A percentile compares a stretch with the other conserved stretches of the same genome.
Evolutionary conservation across 1,284 basidiomycete genomes (phyloP).

Genomic region (Athelia sp.): DNA sequence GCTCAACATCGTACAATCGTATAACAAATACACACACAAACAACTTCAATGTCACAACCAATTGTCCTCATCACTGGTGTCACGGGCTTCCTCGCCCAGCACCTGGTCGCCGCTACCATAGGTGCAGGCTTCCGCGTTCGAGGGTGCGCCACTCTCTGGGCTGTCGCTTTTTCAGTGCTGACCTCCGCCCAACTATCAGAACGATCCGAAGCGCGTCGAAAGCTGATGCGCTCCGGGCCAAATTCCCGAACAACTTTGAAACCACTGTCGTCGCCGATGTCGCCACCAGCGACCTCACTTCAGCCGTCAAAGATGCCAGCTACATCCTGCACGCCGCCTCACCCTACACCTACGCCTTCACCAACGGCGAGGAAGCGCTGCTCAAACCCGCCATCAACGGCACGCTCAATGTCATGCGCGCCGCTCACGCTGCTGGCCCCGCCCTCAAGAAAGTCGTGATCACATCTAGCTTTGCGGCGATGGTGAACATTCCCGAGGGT

Average conservation of each 20-base stretch:
- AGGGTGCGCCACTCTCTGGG: not conserved
- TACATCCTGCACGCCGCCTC: not conserved
- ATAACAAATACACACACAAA: no score
- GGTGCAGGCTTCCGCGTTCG: conserved; percentile 4
- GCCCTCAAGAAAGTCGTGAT: not conserved
- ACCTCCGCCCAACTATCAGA: no score
- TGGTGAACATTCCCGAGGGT: not conserved
- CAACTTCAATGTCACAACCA: not conserved
- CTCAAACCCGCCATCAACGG: not conserved
- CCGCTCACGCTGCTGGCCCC: not conserved
- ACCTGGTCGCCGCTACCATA: not conserved
- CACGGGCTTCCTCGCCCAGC: conserved; percentile 1
- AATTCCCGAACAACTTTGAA: not conserved
- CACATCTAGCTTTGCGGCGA: not conserved
- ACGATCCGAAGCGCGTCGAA: not conserved
- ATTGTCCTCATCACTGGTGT: conserved; percentile 1
- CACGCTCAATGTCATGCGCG: not conserved
- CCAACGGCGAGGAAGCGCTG: not conserved
- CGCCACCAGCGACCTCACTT: not conserved
- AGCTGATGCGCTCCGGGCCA: not conserved
- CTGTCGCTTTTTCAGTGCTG: no score
- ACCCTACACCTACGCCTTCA: not conserved
- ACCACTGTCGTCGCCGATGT: not conserved
- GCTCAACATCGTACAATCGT: no score
- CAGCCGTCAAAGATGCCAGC: not conserved